Evolutionary conservation across 306 rosid species (phyloP).

Genomic region (Malus sieversii): DNA sequence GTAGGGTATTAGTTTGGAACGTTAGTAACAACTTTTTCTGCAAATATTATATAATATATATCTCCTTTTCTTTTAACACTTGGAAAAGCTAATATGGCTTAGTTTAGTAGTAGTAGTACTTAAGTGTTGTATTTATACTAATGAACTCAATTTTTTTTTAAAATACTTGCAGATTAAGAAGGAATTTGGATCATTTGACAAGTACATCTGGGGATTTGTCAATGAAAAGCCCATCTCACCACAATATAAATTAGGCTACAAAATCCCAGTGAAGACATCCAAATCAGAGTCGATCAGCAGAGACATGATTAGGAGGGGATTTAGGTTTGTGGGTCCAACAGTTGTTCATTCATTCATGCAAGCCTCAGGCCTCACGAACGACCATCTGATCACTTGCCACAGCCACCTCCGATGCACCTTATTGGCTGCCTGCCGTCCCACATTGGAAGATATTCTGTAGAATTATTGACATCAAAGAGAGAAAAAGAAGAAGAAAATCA

Average conservation of each 20-base stretch:
- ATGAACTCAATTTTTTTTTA: neutral
- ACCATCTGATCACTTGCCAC: conserved; percentile 81
- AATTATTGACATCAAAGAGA: conserved; percentile 9
- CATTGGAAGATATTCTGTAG: conserved; percentile 24
- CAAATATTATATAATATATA: neutral
- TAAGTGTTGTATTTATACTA: neutral
- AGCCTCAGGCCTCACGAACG: conserved; percentile 87
- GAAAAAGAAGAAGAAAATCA: neutral
- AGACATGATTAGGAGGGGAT: conserved; percentile 89
- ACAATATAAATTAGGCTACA: conserved; percentile 81
- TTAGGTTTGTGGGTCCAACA: conserved; percentile 90
- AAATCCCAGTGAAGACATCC: conserved; percentile 91
- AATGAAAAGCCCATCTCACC: conserved; percentile 75
- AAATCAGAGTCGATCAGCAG: conserved; percentile 95
- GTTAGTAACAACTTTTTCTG: neutral
- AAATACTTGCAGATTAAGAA: conserved; percentile 47
- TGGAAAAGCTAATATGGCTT: neutral
- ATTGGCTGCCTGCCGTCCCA: conserved; percentile 24
- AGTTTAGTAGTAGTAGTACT: neutral
- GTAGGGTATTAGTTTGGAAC: neutral
- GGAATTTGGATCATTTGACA: conserved; percentile 73
- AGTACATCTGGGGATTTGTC: conserved; percentile 89
- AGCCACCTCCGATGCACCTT: conserved; percentile 73
- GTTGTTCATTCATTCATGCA: conserved; percentile 95
- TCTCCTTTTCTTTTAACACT: conserved; percentile 20